Conservation (phyloP, 2,329 filamentous ascomycete genomes). For the Stenocarpella maydis region DNA sequence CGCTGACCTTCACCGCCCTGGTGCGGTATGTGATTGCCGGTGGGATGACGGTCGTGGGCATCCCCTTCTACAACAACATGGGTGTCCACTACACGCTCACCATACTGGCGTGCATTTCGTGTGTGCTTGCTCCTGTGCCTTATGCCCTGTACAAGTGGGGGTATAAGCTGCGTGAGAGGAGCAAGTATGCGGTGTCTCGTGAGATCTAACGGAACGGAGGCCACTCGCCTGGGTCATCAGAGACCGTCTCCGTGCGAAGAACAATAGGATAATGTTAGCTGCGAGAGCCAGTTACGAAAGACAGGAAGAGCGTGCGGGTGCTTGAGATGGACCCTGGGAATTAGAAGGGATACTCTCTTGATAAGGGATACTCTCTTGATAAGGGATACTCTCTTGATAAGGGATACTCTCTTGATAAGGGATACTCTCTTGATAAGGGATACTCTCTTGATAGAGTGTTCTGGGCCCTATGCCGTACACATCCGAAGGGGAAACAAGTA, state of each 20-base stretch:
- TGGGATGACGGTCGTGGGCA: conserved; percentile 46
- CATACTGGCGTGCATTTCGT: conserved; percentile 43
- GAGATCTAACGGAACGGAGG: background rate
- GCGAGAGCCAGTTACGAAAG: too few species aligned
- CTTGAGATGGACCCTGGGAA: background rate
- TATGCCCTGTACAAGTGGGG: conserved; percentile 43
- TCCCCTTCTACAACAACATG: conserved; percentile 46
- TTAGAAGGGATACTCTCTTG: background rate
- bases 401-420: too few species aligned
- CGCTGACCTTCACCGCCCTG: conserved; percentile 44
- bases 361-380: too few species aligned
- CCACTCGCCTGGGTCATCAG: fast-evolving
- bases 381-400: too few species aligned
- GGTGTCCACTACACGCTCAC: conserved; percentile 46
- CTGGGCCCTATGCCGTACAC: too few species aligned
- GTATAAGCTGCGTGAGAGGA: conserved; percentile 16
- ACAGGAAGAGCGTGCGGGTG: too few species aligned
- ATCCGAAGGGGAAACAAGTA: too few species aligned
- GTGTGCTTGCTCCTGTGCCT: conserved; percentile 43
- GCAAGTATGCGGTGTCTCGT: conserved; percentile 34
- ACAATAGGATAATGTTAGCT: background rate
- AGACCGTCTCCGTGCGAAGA: background rate
- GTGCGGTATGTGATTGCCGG: conserved; percentile 44
- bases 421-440: too few species aligned
- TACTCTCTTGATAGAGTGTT: too few species aligned